Conservation (phyloP, 306 rosid genomes). For the Cercis canadensis region DNA sequence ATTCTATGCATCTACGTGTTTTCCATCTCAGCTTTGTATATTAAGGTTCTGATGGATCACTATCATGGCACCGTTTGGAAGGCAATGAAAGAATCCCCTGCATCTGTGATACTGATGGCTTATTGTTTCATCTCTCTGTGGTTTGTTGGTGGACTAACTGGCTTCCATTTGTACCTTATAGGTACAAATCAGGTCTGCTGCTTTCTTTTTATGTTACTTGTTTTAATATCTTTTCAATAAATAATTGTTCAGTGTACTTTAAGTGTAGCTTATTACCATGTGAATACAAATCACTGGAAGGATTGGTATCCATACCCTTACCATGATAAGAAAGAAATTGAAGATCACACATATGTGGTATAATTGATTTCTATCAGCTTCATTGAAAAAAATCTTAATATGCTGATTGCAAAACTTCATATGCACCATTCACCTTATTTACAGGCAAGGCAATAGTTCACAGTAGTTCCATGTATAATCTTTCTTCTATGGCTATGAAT, state of each 20-base stretch:
- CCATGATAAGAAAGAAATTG: no score
- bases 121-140: conserved; percentile 84
- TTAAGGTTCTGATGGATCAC: conserved; percentile 78
- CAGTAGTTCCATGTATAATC: no score
- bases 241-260: neutral
- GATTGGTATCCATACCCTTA: conserved; percentile 6
- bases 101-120: conserved; percentile 81
- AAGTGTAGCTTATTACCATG: conserved; percentile 4
- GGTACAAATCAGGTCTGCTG: conserved; percentile 86
- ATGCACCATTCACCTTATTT: no score
- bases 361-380: no score
- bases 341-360: no score
- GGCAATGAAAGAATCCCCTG: conserved; percentile 91
- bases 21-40: conserved; percentile 81
- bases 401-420: no score
- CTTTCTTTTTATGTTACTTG: conserved; percentile 32
- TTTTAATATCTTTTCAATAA: conserved; percentile 34
- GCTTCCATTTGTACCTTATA: conserved; percentile 88
- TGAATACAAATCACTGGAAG: neutral
- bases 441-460: no score
- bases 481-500: no score
- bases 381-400: no score
- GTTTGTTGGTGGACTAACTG: conserved; percentile 97
- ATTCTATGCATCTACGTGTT: conserved; percentile 85
- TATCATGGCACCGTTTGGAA: conserved; percentile 74